Evolutionary conservation across 129 eudicot genomes (phyloP), one percentile per base, ranked within the genome.

Genomic region (Ambrosia trifida): DNA sequence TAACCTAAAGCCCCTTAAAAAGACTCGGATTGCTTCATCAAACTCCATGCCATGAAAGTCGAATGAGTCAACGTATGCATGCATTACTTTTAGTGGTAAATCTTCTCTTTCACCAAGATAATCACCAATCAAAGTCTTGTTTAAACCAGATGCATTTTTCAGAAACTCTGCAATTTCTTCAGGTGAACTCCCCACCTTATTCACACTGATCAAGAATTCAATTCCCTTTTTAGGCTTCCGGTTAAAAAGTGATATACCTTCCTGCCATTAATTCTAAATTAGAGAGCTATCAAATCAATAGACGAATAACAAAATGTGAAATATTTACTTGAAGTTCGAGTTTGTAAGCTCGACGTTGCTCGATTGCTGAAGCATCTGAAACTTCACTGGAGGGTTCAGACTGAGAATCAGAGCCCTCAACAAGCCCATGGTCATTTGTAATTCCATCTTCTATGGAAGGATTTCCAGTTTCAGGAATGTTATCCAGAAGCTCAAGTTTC

Each of bases 81-180:
- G 97, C 98, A 94, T 94, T 61, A 94, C 98, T 82, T 87, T 93
- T 61, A 93, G 83, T 4, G 98, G 69, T 63, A 89, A 72, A 28
- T 89, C 96, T 47, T 93, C 98, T 77, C 98, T 85, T 82, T 93
- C 98, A 50, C 98, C 98, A 70, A 93, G 85, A 79, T 87, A 93
- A 77, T 93, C 96, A 66, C 96, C 98, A 41, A 93, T 85, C 77
- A 89, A 65, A 64, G 88, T 89, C 85, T 93, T 89, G 84, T 87
- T 84, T 73, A 93, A 73, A 60, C 88, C 95, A 82, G 93, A 85
- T 35, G 93, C 84, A 77, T 84, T 77, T 77, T 84, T 93, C 9
- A 93, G 83, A 49, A 93, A 93, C 67, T 80, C 84, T 11, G 96
- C 91, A 66, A 89, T 87, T 68, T 89, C 98, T 82, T 93, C 95